Base-by-base conservation (phyloP, 305 asterid genomes). In the Vinca major region DNA sequence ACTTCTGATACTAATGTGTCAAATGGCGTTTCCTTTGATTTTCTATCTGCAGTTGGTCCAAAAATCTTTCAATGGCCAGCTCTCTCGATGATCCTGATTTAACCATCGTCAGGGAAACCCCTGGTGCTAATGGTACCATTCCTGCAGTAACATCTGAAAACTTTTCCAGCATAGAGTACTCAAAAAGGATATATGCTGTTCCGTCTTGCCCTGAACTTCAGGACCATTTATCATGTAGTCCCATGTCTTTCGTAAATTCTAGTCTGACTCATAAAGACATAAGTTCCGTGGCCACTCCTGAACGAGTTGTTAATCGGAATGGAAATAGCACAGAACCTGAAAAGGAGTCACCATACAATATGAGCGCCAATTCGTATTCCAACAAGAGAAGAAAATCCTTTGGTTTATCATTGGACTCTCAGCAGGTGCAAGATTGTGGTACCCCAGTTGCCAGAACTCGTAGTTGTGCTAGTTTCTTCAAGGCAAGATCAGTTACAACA, bases 51-150 rank as follows among this genome's bases (percentile, higher is more conserved):
- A 86, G 96, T 84, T 84, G 77, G 57, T 75, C 85, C 64, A 73
- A 73, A 63, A 73, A 80, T 71, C 75, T 79, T 52, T 47, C 62
- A 65, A 82, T 65, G 68, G 69, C 74, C 53, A 53, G 71, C 13
- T 78, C 78, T 40, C 67, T 80, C 41, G 78, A 72, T 74, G 91
- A 89, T 76, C 71, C 79, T 33, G 88, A 85, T 62, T 80, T 86
- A 70, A 81, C 86, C 47, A 51, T 85, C 68, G 90, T 89, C 66
- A 80, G 78, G 71, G 96, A 89, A 83, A 89, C 96, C 8, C 96
- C 92, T 3, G 75, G 63, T 66, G 17, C 74, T 50, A 48, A 75
- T 74, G 76, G 71, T 62, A 71, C 71, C 64, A 66, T 73, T 51
- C 80, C 76, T 57, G 58, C 62, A 50, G 61, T 79, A 65, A 81